These are phyloP conservation scores for Candida ortonii DNA, from an alignment of 805 yeast species.

Conservation along the genomic window DNA sequence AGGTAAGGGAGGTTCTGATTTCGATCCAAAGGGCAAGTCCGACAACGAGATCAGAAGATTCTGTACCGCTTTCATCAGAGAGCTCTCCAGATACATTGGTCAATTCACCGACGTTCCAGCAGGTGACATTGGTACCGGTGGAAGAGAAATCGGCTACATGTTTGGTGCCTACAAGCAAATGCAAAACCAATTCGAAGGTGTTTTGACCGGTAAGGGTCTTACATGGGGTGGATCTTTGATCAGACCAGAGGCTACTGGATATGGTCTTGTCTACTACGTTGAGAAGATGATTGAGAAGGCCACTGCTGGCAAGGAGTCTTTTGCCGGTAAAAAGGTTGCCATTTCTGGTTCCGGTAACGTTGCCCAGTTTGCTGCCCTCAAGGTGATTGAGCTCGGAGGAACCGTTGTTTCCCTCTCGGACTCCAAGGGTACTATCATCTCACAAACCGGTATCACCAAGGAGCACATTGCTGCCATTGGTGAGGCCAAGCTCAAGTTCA, in stretches of 20 bases:
- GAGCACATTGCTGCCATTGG: constrained; percentile 75
- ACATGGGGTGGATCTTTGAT: constrained; percentile 99
- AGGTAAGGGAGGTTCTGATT: constrained; percentile 99
- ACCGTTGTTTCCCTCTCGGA: constrained; percentile 91
- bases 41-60: constrained; percentile 94
- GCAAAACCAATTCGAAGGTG: constrained; percentile 95
- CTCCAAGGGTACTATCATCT: constrained; percentile 85
- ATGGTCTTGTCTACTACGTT: constrained; percentile 94
- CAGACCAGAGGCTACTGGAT: constrained; percentile 99
- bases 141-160: constrained; percentile 90
- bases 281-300: constrained; percentile 97
- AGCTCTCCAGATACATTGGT: constrained; percentile 93
- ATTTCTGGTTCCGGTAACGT: constrained; percentile 98
- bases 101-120: constrained; percentile 98
- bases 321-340: constrained; percentile 92
- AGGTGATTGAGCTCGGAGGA: constrained; percentile 96
- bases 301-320: constrained; percentile 81
- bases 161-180: constrained; percentile 94
- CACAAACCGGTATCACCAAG: constrained; percentile 76
- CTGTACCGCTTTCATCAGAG: constrained; percentile 94
- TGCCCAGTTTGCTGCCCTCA: constrained; percentile 98
- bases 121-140: constrained; percentile 99
- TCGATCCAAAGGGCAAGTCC: constrained; percentile 93
- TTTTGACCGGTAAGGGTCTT: constrained; percentile 95
- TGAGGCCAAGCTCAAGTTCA: constrained; percentile 77